These are phyloP conservation scores for Tetrapyrgos nigripes DNA, from an alignment of 1,284 basidiomycete genomes.

Conservation along the genomic window DNA sequence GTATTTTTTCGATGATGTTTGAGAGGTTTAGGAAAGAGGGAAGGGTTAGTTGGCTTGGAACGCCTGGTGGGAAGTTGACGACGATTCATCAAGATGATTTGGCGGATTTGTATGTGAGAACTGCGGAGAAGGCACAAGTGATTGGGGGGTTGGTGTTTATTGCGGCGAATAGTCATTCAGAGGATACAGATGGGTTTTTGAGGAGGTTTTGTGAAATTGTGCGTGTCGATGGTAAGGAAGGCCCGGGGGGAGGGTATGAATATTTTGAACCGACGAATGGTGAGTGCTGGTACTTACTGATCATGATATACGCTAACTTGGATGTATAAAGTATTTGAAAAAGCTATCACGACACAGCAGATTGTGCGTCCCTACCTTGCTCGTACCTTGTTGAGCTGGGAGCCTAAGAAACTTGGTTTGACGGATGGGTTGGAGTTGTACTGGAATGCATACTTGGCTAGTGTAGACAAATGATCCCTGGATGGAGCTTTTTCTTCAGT, in stretches of 20 bases:
- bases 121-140: slow-evolving; percentile 47
- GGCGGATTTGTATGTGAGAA: slow-evolving; percentile 52
- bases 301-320: slow-evolving; percentile 8
- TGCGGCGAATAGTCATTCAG: slow-evolving; percentile 49
- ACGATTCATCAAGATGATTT: slow-evolving; percentile 58
- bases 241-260: slow-evolving; percentile 37
- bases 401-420: too few species aligned
- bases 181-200: slow-evolving; percentile 52
- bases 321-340: slow-evolving; percentile 33
- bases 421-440: slow-evolving; percentile 54
- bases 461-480: too few species aligned
- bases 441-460: slow-evolving; percentile 45
- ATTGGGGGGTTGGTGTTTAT: slow-evolving; percentile 53
- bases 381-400: slow-evolving; percentile 53
- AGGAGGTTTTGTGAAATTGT: slow-evolving; percentile 48
- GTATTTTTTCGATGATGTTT: slow-evolving; percentile 46
- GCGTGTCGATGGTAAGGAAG: too few species aligned
- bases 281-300: too few species aligned
- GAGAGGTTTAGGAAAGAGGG: slow-evolving; percentile 38
- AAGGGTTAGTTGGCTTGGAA: slow-evolving; percentile 46
- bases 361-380: slow-evolving; percentile 51
- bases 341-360: slow-evolving; percentile 34
- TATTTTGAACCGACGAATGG: slow-evolving; percentile 41
- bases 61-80: slow-evolving; percentile 46
- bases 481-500: too few species aligned